phyloP scores from a whole-genome alignment of 371 early-diverging fungal species.

The Saksenaea vasiformis region DNA sequence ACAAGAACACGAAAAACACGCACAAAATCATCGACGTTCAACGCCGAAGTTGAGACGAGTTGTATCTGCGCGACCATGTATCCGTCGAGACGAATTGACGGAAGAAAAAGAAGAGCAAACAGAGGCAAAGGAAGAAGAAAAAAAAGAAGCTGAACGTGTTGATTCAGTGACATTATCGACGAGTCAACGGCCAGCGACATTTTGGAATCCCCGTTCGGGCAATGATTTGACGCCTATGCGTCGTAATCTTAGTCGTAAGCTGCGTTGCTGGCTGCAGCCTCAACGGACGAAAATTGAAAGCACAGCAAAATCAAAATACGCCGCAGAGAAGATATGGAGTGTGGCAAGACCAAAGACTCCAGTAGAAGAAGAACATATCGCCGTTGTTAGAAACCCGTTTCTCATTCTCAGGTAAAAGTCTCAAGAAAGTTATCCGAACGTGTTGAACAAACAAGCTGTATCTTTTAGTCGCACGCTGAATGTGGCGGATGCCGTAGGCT shows the following conservation, averaged over 20 bases:
- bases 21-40: not conserved
- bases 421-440: not conserved
- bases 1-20: not conserved
- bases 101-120: constrained; percentile 1
- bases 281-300: constrained; percentile 29
- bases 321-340: constrained; percentile 19
- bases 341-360: constrained; percentile 31
- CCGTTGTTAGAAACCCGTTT: constrained; percentile 28
- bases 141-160: not conserved
- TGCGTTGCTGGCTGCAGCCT: constrained; percentile 38
- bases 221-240: constrained; percentile 23
- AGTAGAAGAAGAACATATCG: constrained; percentile 6
- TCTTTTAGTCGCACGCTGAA: constrained; percentile 25
- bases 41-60: constrained; percentile 16
- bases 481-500: constrained; percentile 13
- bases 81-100: not conserved
- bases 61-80: constrained; percentile 12
- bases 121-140: not conserved
- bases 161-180: not conserved
- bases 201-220: constrained; percentile 48
- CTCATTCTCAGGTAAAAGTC: constrained; percentile 30
- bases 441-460: not conserved
- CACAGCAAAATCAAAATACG: constrained; percentile 27
- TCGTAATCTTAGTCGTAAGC: constrained; percentile 29
- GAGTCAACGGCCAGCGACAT: constrained; percentile 15